Percentiles rank a stretch among this genome's conserved stretches.
Evolutionary conservation across 768 basidiomycete species (phyloP).

Genomic region (Asterophora lycoperdoides): DNA sequence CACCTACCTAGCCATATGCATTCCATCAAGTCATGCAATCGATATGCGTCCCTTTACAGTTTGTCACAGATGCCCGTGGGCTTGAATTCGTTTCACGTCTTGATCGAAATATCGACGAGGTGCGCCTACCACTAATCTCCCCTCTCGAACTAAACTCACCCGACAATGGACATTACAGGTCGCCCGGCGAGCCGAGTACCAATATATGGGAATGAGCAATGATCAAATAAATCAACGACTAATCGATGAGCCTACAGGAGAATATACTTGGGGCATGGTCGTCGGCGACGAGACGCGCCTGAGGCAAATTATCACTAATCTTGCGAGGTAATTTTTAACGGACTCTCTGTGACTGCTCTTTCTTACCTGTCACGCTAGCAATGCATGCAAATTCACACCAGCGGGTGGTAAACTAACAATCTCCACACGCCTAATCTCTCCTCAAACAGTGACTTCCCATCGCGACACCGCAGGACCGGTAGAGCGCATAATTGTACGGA

Average conservation of each 20-base stretch:
- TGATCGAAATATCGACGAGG: too few species aligned
- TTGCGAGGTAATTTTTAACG: conserved; percentile 46
- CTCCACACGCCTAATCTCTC: too few species aligned
- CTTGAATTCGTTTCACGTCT: too few species aligned
- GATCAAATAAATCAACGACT: conserved; percentile 28
- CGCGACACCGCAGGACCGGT: too few species aligned
- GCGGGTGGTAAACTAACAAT: conserved; percentile 45
- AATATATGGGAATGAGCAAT: conserved; percentile 37
- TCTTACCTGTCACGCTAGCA: conserved; percentile 21
- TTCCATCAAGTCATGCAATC: too few species aligned
- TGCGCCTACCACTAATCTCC: too few species aligned
- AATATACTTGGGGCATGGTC: conserved; percentile 44
- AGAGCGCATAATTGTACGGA: too few species aligned
- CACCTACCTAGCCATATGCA: too few species aligned
- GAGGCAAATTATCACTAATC: conserved; percentile 64
- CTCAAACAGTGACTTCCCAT: too few species aligned
- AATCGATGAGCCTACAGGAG: conserved; percentile 25
- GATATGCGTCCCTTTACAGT: too few species aligned
- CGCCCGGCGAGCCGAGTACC: conserved; percentile 42
- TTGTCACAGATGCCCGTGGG: too few species aligned
- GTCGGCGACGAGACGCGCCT: conserved; percentile 40
- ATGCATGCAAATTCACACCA: conserved; percentile 32
- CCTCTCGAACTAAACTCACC: too few species aligned
- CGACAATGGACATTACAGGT: conserved; percentile 26
- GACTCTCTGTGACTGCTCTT: not conserved